Conservation (phyloP, 139 green algal species). For the Chlamydomonas schloesseri region DNA sequence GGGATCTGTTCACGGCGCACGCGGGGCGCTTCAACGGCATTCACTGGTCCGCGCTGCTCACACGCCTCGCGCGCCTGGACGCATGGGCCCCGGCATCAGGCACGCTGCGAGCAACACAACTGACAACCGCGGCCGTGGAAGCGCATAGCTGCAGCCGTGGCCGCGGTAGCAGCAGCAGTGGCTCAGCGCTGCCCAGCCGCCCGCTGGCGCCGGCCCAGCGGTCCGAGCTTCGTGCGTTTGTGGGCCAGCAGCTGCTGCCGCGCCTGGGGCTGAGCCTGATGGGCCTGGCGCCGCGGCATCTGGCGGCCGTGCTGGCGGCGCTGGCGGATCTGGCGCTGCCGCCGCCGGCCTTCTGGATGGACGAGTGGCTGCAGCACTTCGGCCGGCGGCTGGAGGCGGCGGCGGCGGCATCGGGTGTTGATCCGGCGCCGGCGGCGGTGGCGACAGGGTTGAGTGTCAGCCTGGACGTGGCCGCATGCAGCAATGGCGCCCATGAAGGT, state of each 20-base stretch:
- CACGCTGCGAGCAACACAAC: too few species aligned
- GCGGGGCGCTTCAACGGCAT: slow-evolving; percentile 21
- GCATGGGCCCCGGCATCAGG: too few species aligned
- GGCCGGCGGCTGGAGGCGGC: neutral
- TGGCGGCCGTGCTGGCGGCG: neutral
- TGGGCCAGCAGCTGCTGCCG: neutral
- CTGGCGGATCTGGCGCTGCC: slow-evolving; percentile 2
- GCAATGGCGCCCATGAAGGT: too few species aligned
- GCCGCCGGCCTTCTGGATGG: slow-evolving; percentile 23
- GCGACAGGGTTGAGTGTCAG: neutral
- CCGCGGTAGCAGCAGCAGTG: too few species aligned
- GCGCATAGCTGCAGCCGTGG: too few species aligned
- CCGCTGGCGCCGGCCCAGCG: neutral
- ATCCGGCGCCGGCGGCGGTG: too few species aligned
- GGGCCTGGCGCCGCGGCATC: slow-evolving; percentile 5
- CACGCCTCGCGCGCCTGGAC: neutral
- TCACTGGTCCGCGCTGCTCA: slow-evolving; percentile 31
- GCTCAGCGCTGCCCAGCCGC: too few species aligned
- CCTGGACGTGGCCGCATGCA: too few species aligned
- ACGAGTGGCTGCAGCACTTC: slow-evolving; percentile 42
- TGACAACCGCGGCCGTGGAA: too few species aligned
- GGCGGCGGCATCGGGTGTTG: too few species aligned
- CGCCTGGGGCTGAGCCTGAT: slow-evolving; percentile 7
- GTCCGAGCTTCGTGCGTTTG: neutral
- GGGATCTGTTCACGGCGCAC: neutral